Evolutionary conservation across 1,139 yeast genomes (phyloP).

Genomic region (Saccharomyces hybrid): DNA sequence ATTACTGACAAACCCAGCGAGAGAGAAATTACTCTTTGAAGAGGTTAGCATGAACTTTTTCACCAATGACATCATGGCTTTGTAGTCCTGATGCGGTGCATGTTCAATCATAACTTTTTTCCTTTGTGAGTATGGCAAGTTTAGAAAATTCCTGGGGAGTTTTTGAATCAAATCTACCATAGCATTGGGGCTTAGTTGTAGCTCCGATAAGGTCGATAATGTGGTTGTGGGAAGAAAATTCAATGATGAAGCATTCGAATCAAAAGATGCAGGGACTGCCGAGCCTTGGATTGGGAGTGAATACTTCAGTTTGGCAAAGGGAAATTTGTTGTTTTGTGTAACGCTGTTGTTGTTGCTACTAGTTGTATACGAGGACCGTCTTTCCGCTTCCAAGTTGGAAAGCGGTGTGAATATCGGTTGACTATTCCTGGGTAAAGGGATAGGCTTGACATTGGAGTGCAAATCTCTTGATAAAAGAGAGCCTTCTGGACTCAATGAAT

Average conservation of each 20-base stretch:
- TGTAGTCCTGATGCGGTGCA: slow-evolving; percentile 46
- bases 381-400: slow-evolving; percentile 14
- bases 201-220: slow-evolving; percentile 11
- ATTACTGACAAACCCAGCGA: slow-evolving; percentile 4
- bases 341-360: slow-evolving; percentile 4
- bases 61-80: slow-evolving; percentile 28
- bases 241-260: slow-evolving; percentile 16
- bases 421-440: slow-evolving; percentile 24
- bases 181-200: slow-evolving; percentile 21
- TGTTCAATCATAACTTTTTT: slow-evolving; percentile 48
- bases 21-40: slow-evolving; percentile 21
- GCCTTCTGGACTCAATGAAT: slow-evolving; percentile 10
- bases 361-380: slow-evolving; percentile 10
- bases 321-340: not conserved
- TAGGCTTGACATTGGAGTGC: slow-evolving; percentile 30
- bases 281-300: slow-evolving; percentile 6
- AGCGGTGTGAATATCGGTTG: slow-evolving; percentile 11
- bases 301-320: slow-evolving; percentile 3
- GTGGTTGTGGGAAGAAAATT: slow-evolving; percentile 12
- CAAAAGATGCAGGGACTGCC: slow-evolving; percentile 12
- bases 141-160: slow-evolving; percentile 54
- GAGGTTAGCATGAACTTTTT: slow-evolving; percentile 25
- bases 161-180: slow-evolving; percentile 27
- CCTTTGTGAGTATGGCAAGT: slow-evolving; percentile 65
- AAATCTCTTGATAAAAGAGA: slow-evolving; percentile 16